Percentiles rank a stretch among this genome's conserved stretches.
phyloP scores from a whole-genome alignment of 2,329 filamentous ascomycete genomes.

The Fusarium miscanthi region DNA sequence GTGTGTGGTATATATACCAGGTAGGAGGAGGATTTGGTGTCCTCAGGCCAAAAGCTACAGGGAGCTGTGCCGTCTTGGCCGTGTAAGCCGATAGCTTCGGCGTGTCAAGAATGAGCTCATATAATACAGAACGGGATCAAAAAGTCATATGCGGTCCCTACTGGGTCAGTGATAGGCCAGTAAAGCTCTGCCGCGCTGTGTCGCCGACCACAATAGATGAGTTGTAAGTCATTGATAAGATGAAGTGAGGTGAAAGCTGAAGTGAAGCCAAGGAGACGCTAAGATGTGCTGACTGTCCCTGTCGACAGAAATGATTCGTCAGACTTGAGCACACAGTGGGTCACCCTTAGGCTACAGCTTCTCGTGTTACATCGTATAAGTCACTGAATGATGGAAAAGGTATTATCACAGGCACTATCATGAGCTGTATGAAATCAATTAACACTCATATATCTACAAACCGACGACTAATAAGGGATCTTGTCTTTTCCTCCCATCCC shows the following conservation, averaged over 20 bases:
- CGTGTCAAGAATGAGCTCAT: background rate
- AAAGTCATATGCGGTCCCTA: rapidly evolving
- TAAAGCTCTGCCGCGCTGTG: rapidly evolving
- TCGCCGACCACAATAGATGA: rapidly evolving
- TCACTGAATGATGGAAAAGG: too few relatives aligned
- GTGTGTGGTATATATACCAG: slow-evolving; percentile 27
- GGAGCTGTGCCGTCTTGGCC: background rate
- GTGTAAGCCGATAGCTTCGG: slow-evolving; percentile 1
- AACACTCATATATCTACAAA: too few relatives aligned
- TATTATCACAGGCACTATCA: too few relatives aligned
- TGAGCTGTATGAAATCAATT: too few relatives aligned
- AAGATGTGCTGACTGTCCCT: background rate
- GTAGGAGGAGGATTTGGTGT: slow-evolving; percentile 11
- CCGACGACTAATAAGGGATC: too few relatives aligned
- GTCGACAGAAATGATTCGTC: background rate
- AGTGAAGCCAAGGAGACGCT: background rate
- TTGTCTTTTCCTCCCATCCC: too few relatives aligned
- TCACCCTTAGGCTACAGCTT: background rate
- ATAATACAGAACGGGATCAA: rapidly evolving
- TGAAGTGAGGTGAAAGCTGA: background rate
- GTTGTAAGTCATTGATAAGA: background rate
- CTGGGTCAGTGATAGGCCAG: rapidly evolving
- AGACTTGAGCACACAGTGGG: background rate
- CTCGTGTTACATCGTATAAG: background rate
- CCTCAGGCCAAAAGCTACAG: slow-evolving; percentile 35